Conservation (phyloP, 192 early-diverging fungal genomes). For the Linnemannia exigua region DNA sequence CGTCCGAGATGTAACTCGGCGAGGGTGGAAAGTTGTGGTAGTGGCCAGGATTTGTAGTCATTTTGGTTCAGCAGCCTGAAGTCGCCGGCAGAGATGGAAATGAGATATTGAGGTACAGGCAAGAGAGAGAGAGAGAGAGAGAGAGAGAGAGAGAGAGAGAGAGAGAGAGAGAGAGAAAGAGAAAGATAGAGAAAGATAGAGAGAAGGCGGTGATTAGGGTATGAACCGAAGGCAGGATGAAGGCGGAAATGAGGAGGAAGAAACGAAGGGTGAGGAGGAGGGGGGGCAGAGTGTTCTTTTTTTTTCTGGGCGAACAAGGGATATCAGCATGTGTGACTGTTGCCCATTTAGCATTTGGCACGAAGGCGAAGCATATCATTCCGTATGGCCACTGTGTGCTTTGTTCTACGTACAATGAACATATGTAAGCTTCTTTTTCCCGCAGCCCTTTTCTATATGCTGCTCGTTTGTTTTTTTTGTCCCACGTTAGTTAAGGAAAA, state of each 20-base stretch:
- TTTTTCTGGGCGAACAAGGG: not conserved
- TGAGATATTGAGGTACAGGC: no score
- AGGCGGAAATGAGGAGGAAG: not conserved
- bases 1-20: conserved; percentile 27
- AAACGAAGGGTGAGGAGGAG: not conserved
- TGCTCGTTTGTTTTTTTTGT: not conserved
- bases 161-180: not conserved
- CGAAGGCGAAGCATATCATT: not conserved
- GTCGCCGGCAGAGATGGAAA: not conserved
- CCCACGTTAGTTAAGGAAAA: not conserved
- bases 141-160: not conserved
- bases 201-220: not conserved
- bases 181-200: no score
- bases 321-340: not conserved
- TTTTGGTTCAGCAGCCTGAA: not conserved
- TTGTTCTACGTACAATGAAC: not conserved
- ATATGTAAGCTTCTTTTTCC: not conserved
- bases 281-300: not conserved
- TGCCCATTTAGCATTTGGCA: not conserved
- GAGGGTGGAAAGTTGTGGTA: conserved; percentile 9
- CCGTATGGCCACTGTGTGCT: not conserved
- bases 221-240: not conserved
- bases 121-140: not conserved
- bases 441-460: not conserved
- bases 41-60: conserved; percentile 1